Percentiles rank a stretch among this genome's conserved stretches.
phyloP scores from a whole-genome alignment of 495 filamentous ascomycete species.

The Podospora sp. region DNA sequence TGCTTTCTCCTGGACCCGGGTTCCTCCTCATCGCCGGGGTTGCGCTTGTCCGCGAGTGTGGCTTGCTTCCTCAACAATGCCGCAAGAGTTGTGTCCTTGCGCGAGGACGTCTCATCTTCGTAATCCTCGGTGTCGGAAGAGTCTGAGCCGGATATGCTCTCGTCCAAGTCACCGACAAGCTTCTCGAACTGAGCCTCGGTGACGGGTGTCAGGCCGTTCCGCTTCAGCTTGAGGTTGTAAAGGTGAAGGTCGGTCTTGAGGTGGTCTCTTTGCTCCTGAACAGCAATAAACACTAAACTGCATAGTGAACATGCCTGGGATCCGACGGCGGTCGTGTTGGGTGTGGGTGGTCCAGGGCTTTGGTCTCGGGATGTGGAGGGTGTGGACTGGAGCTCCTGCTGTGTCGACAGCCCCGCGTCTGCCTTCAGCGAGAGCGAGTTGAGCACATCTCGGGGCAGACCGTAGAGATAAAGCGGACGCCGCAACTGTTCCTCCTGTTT shows the following conservation, averaged over 20 bases:
- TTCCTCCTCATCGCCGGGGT: conserved; percentile 35
- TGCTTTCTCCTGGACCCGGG: conserved; percentile 50
- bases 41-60: conserved; percentile 56
- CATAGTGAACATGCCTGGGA: conserved; percentile 85
- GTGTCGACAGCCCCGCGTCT: conserved; percentile 38
- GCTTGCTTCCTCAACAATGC: conserved; percentile 83
- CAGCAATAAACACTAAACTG: conserved; percentile 63
- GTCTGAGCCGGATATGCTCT: conserved; percentile 87
- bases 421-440: conserved; percentile 65
- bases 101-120: conserved; percentile 41
- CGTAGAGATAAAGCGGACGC: conserved; percentile 67
- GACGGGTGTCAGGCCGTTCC: conserved; percentile 68
- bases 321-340: conserved; percentile 50
- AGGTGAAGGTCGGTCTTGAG: conserved; percentile 88
- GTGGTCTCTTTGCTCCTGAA: conserved; percentile 84
- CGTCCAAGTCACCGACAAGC: conserved; percentile 78
- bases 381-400: conserved; percentile 28
- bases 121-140: conserved; percentile 56
- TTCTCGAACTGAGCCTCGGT: conserved; percentile 81
- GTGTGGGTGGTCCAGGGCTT: conserved; percentile 29
- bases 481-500: conserved; percentile 42
- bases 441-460: conserved; percentile 79
- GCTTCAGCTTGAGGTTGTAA: conserved; percentile 91
- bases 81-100: conserved; percentile 65
- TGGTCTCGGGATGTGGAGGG: conserved; percentile 40